phyloP scores from a whole-genome alignment of 306 rosid species.

The Amphicarpaea edgeworthii region DNA sequence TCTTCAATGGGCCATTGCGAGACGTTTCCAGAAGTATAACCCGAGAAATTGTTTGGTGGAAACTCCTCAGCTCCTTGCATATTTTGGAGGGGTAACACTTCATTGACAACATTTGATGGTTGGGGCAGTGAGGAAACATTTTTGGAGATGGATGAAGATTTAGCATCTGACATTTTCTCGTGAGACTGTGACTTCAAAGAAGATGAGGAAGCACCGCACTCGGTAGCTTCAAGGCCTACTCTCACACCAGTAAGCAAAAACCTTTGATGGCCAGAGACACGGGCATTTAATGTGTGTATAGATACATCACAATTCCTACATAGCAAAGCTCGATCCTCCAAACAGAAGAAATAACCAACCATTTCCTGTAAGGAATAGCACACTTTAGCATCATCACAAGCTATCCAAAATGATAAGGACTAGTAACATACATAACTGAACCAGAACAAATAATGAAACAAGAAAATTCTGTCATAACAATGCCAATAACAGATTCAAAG shows the following conservation, averaged over 20 bases:
- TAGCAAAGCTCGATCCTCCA: conserved; percentile 90
- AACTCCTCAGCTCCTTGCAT: background rate
- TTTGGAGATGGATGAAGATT: conserved; percentile 50
- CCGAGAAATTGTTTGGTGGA: background rate
- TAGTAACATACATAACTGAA: background rate
- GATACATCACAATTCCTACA: conserved; percentile 90
- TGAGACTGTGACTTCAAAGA: conserved; percentile 55
- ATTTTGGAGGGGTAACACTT: conserved; percentile 8
- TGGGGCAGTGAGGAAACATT: conserved; percentile 41
- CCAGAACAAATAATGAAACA: background rate
- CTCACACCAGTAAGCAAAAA: conserved; percentile 81
- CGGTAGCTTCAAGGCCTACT: conserved; percentile 71
- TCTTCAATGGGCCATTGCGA: conserved; percentile 27
- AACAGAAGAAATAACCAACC: conserved; percentile 88
- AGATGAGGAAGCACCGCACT: conserved; percentile 56
- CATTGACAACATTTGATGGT: conserved; percentile 4
- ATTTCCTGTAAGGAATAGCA: conserved; percentile 63
- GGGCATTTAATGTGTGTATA: conserved; percentile 68
- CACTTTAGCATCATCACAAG: conserved; percentile 7
- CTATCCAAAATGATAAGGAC: conserved; percentile 11
- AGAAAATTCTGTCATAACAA: background rate
- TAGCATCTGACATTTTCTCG: conserved; percentile 55
- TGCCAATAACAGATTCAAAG: background rate
- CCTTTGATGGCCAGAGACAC: conserved; percentile 72
- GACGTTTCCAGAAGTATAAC: conserved; percentile 25